A percentile compares a stretch with the other conserved stretches of the same genome.
Conservation (phyloP, 73 alveolate genomes). For the Tetrahymena malaccensis region DNA sequence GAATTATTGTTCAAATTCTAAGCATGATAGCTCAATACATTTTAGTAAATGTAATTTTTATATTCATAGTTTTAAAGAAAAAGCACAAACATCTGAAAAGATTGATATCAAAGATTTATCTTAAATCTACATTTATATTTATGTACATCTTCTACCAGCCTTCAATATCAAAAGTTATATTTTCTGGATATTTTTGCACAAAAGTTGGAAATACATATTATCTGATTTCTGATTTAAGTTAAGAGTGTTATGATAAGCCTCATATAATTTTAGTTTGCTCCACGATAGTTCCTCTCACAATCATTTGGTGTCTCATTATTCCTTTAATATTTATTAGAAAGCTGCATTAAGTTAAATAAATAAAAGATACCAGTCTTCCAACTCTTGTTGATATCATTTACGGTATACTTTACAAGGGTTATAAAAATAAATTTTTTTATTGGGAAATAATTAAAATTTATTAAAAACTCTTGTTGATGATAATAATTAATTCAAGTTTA, state of each 20-base stretch:
- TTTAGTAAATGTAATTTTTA: too few species aligned
- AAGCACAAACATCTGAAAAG: too few species aligned
- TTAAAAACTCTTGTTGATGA: neutral
- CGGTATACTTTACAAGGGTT: neutral
- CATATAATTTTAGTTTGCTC: neutral
- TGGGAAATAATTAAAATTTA: neutral
- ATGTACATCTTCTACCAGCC: neutral
- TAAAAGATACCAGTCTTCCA: neutral
- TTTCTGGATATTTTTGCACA: neutral
- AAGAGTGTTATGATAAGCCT: neutral
- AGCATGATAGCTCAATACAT: too few species aligned
- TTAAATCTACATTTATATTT: neutral
- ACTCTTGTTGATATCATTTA: neutral
- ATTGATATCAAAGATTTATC: neutral
- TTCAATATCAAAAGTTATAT: neutral
- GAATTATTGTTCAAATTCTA: neutral
- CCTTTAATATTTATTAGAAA: neutral
- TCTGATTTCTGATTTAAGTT: neutral
- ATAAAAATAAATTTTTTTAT: too few species aligned
- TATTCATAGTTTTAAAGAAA: too few species aligned
- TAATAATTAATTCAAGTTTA: neutral
- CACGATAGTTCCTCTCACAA: neutral
- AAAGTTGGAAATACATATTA: neutral
- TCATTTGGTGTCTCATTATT: neutral
- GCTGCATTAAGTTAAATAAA: neutral